Conservation (phyloP, 2,329 filamentous ascomycete genomes). For the Microcera coccophila region DNA sequence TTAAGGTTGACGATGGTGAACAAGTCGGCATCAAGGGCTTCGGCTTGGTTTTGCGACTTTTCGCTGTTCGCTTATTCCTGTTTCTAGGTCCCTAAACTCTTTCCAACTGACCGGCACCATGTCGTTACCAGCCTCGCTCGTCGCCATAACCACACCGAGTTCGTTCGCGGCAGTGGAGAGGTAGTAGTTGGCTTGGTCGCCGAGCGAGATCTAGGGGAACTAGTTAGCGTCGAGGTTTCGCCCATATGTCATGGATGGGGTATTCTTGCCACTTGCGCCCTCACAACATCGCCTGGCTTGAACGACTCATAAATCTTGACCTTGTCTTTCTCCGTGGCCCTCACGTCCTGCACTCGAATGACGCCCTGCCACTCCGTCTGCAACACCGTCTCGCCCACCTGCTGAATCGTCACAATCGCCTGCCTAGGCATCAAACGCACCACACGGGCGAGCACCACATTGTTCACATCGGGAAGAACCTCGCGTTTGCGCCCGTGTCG, state of each 20-base stretch:
- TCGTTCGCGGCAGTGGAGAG: slow-evolving; percentile 89
- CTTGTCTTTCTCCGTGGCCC: slow-evolving; percentile 93
- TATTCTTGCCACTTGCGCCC: slow-evolving; percentile 69
- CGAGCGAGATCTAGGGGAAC: slow-evolving; percentile 66
- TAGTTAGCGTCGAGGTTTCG: slow-evolving; percentile 2
- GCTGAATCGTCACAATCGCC: slow-evolving; percentile 80
- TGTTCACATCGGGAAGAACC: slow-evolving; percentile 76
- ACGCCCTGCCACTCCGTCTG: slow-evolving; percentile 81
- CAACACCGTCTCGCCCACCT: slow-evolving; percentile 68
- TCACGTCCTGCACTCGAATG: slow-evolving; percentile 84
- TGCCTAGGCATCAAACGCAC: slow-evolving; percentile 81
- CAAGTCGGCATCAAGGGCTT: too few species aligned
- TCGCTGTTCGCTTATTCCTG: slow-evolving; percentile 69
- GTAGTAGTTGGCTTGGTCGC: slow-evolving; percentile 94
- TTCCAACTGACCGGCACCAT: slow-evolving; percentile 96
- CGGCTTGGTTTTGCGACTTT: slow-evolving; percentile 94
- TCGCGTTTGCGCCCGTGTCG: slow-evolving; percentile 55
- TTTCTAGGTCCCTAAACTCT: slow-evolving; percentile 83
- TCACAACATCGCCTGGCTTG: slow-evolving; percentile 85
- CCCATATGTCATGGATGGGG: not conserved
- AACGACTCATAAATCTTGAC: slow-evolving; percentile 90
- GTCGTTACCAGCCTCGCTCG: slow-evolving; percentile 78
- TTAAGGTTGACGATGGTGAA: slow-evolving; percentile 8
- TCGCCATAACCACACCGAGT: slow-evolving; percentile 88
- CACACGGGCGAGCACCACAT: slow-evolving; percentile 77